These are phyloP conservation scores for Lentinus brumalis DNA, from an alignment of 768 basidiomycete species.

Conservation along the genomic window DNA sequence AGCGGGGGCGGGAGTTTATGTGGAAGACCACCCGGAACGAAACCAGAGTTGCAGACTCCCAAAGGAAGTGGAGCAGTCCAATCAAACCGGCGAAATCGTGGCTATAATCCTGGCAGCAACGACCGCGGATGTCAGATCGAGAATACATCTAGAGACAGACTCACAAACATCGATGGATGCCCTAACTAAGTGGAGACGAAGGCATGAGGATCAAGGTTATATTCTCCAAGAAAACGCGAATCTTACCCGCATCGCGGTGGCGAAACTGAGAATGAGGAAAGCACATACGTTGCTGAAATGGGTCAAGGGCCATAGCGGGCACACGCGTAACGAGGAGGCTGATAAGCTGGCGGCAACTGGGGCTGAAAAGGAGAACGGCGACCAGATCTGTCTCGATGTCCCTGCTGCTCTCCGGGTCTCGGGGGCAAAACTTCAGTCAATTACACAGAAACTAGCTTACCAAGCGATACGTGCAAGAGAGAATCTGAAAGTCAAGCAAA, in stretches of 20 bases:
- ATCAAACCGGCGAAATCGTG: neutral
- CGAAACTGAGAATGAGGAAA: neutral
- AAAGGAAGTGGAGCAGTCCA: neutral
- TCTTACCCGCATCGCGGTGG: neutral
- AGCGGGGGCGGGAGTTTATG: slow-evolving; percentile 5
- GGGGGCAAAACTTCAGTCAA: no score
- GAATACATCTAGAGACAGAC: slow-evolving; percentile 20
- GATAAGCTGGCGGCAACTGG: no score
- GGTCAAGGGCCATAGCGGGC: slow-evolving; percentile 9
- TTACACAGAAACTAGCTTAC: no score
- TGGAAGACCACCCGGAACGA: neutral
- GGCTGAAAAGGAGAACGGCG: no score
- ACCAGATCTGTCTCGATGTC: no score
- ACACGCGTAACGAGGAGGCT: neutral
- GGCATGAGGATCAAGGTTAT: slow-evolving; percentile 34
- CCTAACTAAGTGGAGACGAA: slow-evolving; percentile 3
- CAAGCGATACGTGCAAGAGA: no score
- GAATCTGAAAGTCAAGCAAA: no score
- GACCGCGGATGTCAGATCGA: neutral
- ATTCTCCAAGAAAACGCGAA: slow-evolving; percentile 18
- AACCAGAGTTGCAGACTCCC: neutral
- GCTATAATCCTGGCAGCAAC: neutral
- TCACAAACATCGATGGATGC: slow-evolving; percentile 22
- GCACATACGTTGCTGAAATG: slow-evolving; percentile 3
- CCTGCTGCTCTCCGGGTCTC: no score